phyloP scores from a whole-genome alignment of 192 early-diverging fungal genomes.

The Coemansia sp. region DNA sequence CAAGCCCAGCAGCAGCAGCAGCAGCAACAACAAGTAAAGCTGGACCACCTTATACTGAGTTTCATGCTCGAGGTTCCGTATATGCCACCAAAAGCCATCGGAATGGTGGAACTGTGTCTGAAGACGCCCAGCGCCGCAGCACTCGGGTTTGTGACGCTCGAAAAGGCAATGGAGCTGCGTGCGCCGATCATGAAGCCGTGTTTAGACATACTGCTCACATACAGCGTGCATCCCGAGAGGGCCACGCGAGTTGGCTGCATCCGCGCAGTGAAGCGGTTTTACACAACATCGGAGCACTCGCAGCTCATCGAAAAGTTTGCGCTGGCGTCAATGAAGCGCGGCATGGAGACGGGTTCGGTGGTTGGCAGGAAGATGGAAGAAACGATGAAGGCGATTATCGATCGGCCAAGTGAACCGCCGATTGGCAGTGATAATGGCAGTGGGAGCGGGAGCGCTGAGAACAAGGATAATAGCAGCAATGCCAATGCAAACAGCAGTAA shows the following conservation, averaged over 20 bases:
- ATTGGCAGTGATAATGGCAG: background rate
- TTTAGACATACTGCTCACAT: constrained; percentile 34
- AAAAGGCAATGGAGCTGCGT: constrained; percentile 47
- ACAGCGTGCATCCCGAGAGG: constrained; percentile 33
- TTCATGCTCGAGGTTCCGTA: constrained; percentile 44
- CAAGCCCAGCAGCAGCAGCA: constrained; percentile 4
- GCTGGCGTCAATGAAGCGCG: constrained; percentile 8
- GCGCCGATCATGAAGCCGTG: constrained; percentile 36
- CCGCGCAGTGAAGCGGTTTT: constrained; percentile 42
- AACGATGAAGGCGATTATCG: background rate
- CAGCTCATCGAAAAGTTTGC: constrained; percentile 34
- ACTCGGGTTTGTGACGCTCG: constrained; percentile 36
- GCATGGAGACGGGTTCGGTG: constrained; percentile 13
- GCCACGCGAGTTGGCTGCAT: constrained; percentile 45
- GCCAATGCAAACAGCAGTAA: background rate
- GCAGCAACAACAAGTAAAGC: background rate
- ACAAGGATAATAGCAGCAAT: too few relatives aligned
- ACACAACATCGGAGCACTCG: constrained; percentile 11
- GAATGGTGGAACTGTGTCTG: constrained; percentile 29
- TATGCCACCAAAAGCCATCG: constrained; percentile 7
- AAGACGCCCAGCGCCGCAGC: constrained; percentile 22
- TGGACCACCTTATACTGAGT: constrained; percentile 21
- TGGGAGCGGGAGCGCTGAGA: too few relatives aligned
- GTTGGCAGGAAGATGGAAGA: background rate
- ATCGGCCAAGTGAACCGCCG: constrained; percentile 4